phyloP scores from a whole-genome alignment of 2,329 filamentous ascomycete species.

The Scleromitrula shiraiana region DNA sequence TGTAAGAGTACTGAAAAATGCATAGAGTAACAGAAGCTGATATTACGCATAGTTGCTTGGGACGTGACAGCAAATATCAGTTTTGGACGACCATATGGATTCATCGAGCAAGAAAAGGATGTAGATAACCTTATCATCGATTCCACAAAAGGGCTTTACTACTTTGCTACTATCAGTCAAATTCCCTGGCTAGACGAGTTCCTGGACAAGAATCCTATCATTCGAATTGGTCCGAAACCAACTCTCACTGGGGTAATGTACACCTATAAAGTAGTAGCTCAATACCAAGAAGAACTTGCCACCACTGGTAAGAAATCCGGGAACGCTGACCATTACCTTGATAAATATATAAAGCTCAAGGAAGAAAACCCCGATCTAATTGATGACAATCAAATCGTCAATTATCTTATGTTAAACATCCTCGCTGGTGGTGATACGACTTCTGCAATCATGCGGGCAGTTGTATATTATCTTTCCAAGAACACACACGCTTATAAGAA shows the following conservation, averaged over 20 bases:
- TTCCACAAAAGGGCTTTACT: not conserved
- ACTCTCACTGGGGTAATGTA: not conserved
- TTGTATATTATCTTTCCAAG: constrained; percentile 3
- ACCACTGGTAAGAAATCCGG: not conserved
- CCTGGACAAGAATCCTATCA: not conserved
- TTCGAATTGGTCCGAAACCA: not conserved
- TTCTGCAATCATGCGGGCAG: not conserved
- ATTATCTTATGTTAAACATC: not conserved
- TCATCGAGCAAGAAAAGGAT: not conserved
- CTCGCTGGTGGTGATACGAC: not conserved
- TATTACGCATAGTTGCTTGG: not conserved
- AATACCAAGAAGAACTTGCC: not conserved
- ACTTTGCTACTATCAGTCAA: not conserved
- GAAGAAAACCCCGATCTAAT: not conserved
- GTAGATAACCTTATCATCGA: not conserved
- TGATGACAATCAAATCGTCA: not conserved
- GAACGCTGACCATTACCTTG: not conserved
- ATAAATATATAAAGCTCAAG: not conserved
- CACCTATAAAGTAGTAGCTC: not conserved
- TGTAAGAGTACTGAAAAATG: too few relatives aligned
- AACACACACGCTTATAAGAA: not conserved
- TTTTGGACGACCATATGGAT: constrained; percentile 1
- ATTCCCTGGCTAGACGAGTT: constrained; percentile 1
- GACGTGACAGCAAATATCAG: not conserved
- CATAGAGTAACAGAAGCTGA: too few relatives aligned